A percentile compares a stretch with the other conserved stretches of the same genome.
Evolutionary conservation across 495 filamentous ascomycete species (phyloP).

Genomic region (Polyplosphaeria fusca): DNA sequence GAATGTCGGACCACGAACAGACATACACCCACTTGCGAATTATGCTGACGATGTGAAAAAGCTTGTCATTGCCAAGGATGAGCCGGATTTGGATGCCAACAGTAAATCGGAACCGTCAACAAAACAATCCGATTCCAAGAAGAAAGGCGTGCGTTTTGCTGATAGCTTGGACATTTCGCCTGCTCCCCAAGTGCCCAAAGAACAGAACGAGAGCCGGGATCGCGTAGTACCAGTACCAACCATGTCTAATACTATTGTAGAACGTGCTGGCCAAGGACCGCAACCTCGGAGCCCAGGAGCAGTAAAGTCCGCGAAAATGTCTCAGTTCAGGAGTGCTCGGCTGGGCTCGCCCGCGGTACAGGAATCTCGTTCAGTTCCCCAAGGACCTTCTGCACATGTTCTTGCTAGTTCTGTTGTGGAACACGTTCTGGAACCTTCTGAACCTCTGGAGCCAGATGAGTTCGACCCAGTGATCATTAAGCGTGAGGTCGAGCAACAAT

Average conservation of each 20-base stretch:
- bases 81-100: slow-evolving; percentile 6
- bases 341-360: not conserved
- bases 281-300: not conserved
- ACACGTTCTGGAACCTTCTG: not conserved
- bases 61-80: slow-evolving; percentile 30
- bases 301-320: slow-evolving; percentile 28
- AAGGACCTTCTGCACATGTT: slow-evolving; percentile 8
- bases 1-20: slow-evolving; percentile 39
- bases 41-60: slow-evolving; percentile 33
- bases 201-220: not conserved
- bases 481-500: slow-evolving; percentile 75
- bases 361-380: slow-evolving; percentile 2
- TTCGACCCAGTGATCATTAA: slow-evolving; percentile 69
- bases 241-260: slow-evolving; percentile 33
- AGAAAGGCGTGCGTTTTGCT: slow-evolving; percentile 78
- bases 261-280: slow-evolving; percentile 21
- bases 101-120: not conserved
- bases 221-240: slow-evolving; percentile 1
- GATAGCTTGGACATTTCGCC: slow-evolving; percentile 64
- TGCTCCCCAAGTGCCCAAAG: slow-evolving; percentile 1
- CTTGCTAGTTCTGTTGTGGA: slow-evolving; percentile 13
- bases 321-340: slow-evolving; percentile 37
- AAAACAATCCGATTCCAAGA: slow-evolving; percentile 33
- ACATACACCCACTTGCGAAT: slow-evolving; percentile 26
- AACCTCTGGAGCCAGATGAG: slow-evolving; percentile 50